Base-by-base conservation (phyloP, 2,329 filamentous ascomycete genomes). In the Verticillium nonalfalfae region DNA sequence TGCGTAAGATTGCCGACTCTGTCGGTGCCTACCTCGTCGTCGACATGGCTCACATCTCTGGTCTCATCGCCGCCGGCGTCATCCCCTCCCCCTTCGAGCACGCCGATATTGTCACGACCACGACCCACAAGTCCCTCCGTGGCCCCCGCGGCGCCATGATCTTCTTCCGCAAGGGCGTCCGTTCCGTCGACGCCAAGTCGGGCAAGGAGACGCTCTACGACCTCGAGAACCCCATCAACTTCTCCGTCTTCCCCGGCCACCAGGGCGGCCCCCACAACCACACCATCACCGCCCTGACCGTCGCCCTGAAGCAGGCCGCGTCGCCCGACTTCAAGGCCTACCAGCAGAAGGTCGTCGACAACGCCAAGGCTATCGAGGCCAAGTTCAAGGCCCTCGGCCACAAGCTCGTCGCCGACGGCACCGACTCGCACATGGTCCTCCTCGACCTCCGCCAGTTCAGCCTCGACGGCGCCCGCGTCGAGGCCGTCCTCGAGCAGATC, bases 221-320 rank as follows among this genome's bases (percentile, higher is more conserved):
- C 72, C 86, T 99, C 38, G 95, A 99, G 83, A 86, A 88, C 69
- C 91, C 93, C 61, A 99, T 99, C 84, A 99, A 99, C 83, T 93
- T 96, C 78, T 98, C 95, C 62, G 95, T 99, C 75, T 99, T 99
- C 87, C 95, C 95, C 61, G 95, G 95, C 64, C 95, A 99, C 82
- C 95, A 99, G 81, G 95, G 95, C 73, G 95, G 95, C 36, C 95
- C 95, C 59, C 95, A 99, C 85, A 99, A 99, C 84, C 95, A 99
- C 86, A 99, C 95, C 74, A 99, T 99, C 80, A 98, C 94, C 65
- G 95, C 95, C 58, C 85, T 99, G 65, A 89, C 95, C 39, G 95
- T 99, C 62, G 95, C 95, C 55, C 84, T 99, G 67, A 93, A 97
- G 81, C 95, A 99, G 81, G 94, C 95, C 31, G 88, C 92, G 69